phyloP scores from a whole-genome alignment of 495 filamentous ascomycete species.

The Schizothecium vesticola region DNA sequence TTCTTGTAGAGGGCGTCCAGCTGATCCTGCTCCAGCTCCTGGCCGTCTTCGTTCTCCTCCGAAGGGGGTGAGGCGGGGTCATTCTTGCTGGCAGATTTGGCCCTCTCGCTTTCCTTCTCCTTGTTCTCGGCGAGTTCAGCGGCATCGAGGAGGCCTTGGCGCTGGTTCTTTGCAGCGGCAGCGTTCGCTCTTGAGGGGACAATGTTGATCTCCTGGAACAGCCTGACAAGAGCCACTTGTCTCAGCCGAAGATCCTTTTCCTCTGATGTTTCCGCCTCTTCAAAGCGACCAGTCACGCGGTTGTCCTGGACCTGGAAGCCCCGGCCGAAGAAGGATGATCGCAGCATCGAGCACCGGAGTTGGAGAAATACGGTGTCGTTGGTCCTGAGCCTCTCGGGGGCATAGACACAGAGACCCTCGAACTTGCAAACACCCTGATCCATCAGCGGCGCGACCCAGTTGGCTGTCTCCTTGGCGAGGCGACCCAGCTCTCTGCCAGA shows the following conservation, averaged over 20 bases:
- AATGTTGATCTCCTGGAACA: conserved; percentile 86
- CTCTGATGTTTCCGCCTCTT: conserved; percentile 78
- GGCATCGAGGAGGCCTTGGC: conserved; percentile 75
- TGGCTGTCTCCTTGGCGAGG: conserved; percentile 83
- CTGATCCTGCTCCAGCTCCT: conserved; percentile 92
- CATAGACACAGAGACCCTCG: conserved; percentile 84
- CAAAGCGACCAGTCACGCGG: conserved; percentile 52
- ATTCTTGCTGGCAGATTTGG: conserved; percentile 30
- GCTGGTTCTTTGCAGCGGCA: conserved; percentile 71
- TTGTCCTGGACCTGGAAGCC: conserved; percentile 61
- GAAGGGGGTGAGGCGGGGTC: conserved; percentile 42
- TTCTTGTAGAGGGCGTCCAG: conserved; percentile 92
- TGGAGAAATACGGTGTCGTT: conserved; percentile 93
- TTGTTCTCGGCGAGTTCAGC: conserved; percentile 80
- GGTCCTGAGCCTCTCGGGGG: conserved; percentile 74
- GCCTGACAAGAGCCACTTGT: conserved; percentile 79
- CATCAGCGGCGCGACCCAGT: conserved; percentile 88
- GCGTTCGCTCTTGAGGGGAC: conserved; percentile 66
- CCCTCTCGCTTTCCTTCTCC: conserved; percentile 48
- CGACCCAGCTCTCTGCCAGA: conserved; percentile 79
- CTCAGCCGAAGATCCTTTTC: conserved; percentile 79
- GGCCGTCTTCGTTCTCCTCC: conserved; percentile 74
- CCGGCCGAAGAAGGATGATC: conserved; percentile 61
- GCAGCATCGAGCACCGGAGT: conserved; percentile 70
- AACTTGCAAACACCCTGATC: conserved; percentile 88